Evolutionary conservation across 768 basidiomycete species (phyloP).

Genomic region (Rhodotorula toruloides): DNA sequence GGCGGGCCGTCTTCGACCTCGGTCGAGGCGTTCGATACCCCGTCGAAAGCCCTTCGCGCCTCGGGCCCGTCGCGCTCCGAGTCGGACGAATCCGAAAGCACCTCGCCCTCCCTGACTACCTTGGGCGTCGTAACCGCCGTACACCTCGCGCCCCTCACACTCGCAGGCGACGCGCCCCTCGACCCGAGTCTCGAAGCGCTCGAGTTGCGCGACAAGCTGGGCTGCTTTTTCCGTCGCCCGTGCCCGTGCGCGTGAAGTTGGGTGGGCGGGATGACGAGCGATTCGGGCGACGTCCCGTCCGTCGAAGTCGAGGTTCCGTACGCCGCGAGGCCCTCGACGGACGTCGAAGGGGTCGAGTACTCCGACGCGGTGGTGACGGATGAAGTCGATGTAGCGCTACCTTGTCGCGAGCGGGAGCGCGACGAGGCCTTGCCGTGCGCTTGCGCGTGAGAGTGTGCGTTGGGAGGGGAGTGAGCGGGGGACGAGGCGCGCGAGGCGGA

Average conservation of each 20-base stretch:
- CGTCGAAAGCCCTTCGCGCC: no score
- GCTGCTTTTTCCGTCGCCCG: neutral
- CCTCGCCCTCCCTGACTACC: no score
- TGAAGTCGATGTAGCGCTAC: slow-evolving; percentile 7
- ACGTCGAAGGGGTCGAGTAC: slow-evolving; percentile 28
- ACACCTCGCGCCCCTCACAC: no score
- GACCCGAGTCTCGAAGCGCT: no score
- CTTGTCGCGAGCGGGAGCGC: slow-evolving; percentile 19
- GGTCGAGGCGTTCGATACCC: neutral
- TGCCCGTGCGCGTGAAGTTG: no score
- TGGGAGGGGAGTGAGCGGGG: slow-evolving; percentile 2
- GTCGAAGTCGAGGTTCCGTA: neutral
- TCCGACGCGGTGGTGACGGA: slow-evolving; percentile 1
- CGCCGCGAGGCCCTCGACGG: slow-evolving; percentile 13
- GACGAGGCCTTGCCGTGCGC: neutral
- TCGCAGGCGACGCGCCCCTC: no score
- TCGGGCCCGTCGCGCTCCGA: no score
- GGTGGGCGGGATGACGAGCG: neutral
- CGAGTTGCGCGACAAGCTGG: slow-evolving; percentile 1
- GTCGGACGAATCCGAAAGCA: no score
- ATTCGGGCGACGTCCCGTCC: neutral
- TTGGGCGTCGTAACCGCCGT: no score
- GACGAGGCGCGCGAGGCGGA: slow-evolving; percentile 8
- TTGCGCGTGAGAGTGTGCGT: neutral
- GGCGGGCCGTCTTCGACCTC: neutral